Evolutionary conservation across 257 asterid genomes (phyloP), one percentile per base, ranked within the genome.

Genomic region (Coffea eugenioides): DNA sequence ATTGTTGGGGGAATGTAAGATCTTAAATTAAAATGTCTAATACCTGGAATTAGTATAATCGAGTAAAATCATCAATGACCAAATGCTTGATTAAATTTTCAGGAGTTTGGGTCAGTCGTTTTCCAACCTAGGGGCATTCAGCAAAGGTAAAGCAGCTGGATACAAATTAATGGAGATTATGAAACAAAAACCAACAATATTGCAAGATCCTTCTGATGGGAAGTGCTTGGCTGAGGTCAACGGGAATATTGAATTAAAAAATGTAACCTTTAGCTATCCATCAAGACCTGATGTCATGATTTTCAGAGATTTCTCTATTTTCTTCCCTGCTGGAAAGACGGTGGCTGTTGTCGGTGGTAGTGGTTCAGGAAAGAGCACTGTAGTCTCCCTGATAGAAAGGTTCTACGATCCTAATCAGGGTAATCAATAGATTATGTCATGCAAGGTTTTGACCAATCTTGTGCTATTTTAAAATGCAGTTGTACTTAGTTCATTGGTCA

Each of bases 51-150:
- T 51, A 41, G 49, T 7, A 77, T 61, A 14, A n/a, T 25, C 20
- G 46, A 20, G 66, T 57, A 52, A 23, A 41, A 67, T 73, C 20
- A 36, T 69, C 71, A 66, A 62, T 83, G 57, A 84, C 79, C 77
- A 6, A 52, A 54, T 76, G 31, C 69, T 78, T 81, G 54, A 77
- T 75, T 77, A 36, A 57, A 57, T 20, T 69, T 85, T 31, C 94
- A 96, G 99, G 99, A 94, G 98, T 79, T 94, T 96, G 89, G 99
- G 99, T 9, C 98, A 96, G 88, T 92, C 99, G 10, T 96, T 94
- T 85, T 94, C 99, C 18, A 94, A 94, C 77, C 97, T 96, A 16
- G 97, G 97, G 61, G 98, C 98, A 0, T 94, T 96, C 86, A 94
- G 98, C 88, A 94, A 94, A 91, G 99, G 99, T 52, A 96, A 94